These are phyloP conservation scores for Suillus ampliporus DNA, from an alignment of 768 basidiomycete species.

Conservation along the genomic window DNA sequence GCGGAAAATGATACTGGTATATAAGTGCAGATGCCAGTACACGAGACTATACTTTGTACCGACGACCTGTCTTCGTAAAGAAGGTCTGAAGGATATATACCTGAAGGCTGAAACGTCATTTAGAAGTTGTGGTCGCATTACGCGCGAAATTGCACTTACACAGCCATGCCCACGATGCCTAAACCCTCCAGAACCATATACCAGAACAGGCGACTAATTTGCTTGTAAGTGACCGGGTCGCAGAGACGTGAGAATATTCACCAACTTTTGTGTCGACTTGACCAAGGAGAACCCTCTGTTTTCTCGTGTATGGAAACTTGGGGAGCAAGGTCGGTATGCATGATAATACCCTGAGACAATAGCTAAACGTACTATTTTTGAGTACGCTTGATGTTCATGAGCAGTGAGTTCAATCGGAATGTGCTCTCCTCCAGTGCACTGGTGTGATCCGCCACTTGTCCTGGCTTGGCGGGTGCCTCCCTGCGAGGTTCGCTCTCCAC, in stretches of 20 bases:
- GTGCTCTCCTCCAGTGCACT: constrained; percentile 94
- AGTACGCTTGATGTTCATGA: constrained; percentile 88
- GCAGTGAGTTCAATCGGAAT: constrained; percentile 85
- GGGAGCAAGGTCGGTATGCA: constrained; percentile 13
- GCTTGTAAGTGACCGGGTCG: constrained; percentile 7
- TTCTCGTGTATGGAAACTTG: constrained; percentile 92
- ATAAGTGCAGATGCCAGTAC: not conserved
- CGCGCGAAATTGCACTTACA: constrained; percentile 56
- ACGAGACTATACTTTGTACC: constrained; percentile 76
- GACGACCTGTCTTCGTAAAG: constrained; percentile 92
- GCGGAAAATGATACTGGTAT: not conserved
- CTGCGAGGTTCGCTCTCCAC: constrained; percentile 95
- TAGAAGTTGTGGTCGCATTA: constrained; percentile 12
- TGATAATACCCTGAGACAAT: not conserved
- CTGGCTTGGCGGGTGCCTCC: constrained; percentile 86
- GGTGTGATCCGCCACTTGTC: constrained; percentile 91
- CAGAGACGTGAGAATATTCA: not conserved
- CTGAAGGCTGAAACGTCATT: constrained; percentile 62
- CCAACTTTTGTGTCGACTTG: constrained; percentile 85
- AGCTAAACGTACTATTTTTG: constrained; percentile 84
- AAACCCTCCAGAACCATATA: constrained; percentile 84
- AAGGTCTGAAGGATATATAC: constrained; percentile 94
- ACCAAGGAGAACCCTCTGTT: constrained; percentile 94
- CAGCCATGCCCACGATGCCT: constrained; percentile 83
- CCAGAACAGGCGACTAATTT: constrained; percentile 86